phyloP scores from a whole-genome alignment of 192 early-diverging fungal species.

The Backusella morwellensis region DNA sequence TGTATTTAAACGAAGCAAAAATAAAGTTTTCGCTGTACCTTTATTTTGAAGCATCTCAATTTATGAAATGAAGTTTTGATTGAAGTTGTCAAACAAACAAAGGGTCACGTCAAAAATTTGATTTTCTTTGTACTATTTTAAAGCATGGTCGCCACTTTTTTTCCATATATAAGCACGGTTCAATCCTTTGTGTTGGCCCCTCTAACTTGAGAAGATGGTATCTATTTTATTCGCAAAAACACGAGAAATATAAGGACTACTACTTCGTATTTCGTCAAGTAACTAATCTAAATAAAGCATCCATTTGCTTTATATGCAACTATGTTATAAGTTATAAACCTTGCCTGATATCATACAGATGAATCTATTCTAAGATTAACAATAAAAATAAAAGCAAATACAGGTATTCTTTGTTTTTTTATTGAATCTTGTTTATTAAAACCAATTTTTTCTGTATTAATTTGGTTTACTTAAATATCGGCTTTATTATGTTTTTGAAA shows the following conservation, averaged over 20 bases:
- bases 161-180: background rate
- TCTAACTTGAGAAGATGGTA: background rate
- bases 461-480: background rate
- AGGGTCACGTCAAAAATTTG: background rate
- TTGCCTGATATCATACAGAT: background rate
- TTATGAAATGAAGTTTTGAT: background rate
- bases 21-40: background rate
- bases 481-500: background rate
- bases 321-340: background rate
- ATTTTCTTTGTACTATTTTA: background rate
- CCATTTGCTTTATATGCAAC: background rate
- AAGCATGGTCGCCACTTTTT: background rate
- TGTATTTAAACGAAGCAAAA: background rate
- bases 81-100: conserved; percentile 3
- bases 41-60: background rate
- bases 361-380: background rate
- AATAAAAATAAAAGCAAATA: background rate
- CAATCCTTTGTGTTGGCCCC: background rate
- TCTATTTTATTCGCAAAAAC: background rate
- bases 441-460: background rate
- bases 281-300: background rate
- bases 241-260: background rate
- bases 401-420: background rate
- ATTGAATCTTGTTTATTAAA: background rate
- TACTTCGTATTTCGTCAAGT: background rate